Percentiles rank a stretch among this genome's conserved stretches.
Evolutionary conservation across 169 alveolate species (phyloP).

Genomic region (Eimeria praecox): DNA sequence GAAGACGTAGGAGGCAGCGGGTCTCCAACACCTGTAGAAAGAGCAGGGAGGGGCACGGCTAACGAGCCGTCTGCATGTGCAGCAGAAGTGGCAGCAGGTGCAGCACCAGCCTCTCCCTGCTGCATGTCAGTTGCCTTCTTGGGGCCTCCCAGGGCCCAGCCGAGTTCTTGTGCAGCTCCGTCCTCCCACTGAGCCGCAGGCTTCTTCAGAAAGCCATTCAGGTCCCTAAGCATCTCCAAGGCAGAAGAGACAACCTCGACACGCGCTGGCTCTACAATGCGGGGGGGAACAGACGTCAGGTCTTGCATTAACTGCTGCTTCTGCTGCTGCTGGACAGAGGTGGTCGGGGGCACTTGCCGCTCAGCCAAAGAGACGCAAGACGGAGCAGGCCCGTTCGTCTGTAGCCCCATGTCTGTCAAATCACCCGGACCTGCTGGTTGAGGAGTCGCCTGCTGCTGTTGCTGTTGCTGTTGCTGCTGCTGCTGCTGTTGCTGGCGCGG

Average conservation of each 20-base stretch:
- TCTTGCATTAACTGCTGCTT: slow-evolving; percentile 28
- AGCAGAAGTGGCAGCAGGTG: neutral
- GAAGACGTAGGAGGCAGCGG: neutral
- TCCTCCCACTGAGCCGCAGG: slow-evolving; percentile 12
- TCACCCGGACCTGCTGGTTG: neutral
- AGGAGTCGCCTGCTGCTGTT: slow-evolving; percentile 22
- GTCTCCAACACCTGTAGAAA: neutral
- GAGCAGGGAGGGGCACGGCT: neutral
- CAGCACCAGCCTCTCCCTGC: neutral
- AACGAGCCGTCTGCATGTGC: neutral
- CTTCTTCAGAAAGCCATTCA: neutral
- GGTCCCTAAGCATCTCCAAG: slow-evolving; percentile 14
- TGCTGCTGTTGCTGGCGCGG: slow-evolving; percentile 31
- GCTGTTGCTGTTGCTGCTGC: slow-evolving; percentile 46
- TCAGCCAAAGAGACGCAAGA: neutral
- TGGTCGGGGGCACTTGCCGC: neutral
- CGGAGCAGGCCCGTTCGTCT: neutral
- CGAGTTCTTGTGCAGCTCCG: neutral
- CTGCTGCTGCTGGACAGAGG: slow-evolving; percentile 19
- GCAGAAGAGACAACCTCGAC: slow-evolving; percentile 47
- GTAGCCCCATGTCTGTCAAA: neutral
- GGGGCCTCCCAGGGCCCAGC: slow-evolving; percentile 11
- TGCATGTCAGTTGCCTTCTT: neutral
- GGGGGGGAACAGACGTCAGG: neutral
- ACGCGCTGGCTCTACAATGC: slow-evolving; percentile 41